A percentile compares a stretch with the other conserved stretches of the same genome.
phyloP scores from a whole-genome alignment of 805 yeast species.

The Candida coleopterorum region DNA sequence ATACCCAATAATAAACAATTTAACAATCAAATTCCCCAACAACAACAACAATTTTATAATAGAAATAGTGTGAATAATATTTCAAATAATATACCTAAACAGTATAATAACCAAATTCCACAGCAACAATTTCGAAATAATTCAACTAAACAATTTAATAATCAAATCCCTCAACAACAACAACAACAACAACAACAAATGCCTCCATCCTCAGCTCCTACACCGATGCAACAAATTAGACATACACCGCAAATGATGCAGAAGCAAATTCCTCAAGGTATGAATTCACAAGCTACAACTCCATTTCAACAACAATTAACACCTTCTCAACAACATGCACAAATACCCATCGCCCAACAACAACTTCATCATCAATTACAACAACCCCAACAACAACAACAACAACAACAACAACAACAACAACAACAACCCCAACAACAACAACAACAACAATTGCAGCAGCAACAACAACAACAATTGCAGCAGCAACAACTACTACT shows the following conservation, averaged over 20 bases:
- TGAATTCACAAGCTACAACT: slow-evolving; percentile 2
- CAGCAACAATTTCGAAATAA: slow-evolving; percentile 3
- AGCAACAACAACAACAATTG: too few relatives aligned
- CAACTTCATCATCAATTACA: too few relatives aligned
- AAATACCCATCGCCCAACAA: slow-evolving; percentile 2
- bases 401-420: too few relatives aligned
- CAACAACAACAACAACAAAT: slow-evolving; percentile 6
- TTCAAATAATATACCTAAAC: background rate
- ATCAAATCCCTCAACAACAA: slow-evolving; percentile 5
- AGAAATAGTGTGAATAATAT: background rate
- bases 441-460: too few relatives aligned
- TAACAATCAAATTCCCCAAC: slow-evolving; percentile 2
- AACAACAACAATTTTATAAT: slow-evolving; percentile 2
- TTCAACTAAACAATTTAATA: background rate
- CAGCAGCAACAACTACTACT: too few relatives aligned
- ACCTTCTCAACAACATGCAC: slow-evolving; percentile 6
- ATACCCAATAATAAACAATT: background rate
- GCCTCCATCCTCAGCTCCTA: slow-evolving; percentile 8
- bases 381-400: too few relatives aligned
- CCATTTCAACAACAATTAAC: slow-evolving; percentile 7
- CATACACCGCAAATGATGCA: slow-evolving; percentile 10
- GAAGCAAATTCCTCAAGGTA: slow-evolving; percentile 1
- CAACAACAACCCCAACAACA: too few relatives aligned
- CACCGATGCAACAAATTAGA: slow-evolving; percentile 9
- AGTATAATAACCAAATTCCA: slow-evolving; percentile 4